phyloP scores from a whole-genome alignment of 2,329 filamentous ascomycete species.

The Eutypella sp. region DNA sequence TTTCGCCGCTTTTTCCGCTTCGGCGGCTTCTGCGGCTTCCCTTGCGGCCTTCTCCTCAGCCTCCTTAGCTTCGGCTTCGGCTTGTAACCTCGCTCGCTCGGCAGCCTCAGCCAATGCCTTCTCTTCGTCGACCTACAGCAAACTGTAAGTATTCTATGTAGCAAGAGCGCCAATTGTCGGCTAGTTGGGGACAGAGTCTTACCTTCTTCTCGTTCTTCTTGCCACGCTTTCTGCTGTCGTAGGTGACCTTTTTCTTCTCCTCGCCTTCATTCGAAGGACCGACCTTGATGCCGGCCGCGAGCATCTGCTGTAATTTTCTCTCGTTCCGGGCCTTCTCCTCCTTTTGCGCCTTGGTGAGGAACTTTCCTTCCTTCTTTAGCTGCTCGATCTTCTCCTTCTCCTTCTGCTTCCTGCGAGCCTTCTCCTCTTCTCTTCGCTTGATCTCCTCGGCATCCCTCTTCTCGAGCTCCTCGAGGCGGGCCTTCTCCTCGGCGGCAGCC shows the following conservation, averaged over 20 bases:
- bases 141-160: conserved; percentile 8
- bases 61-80: conserved; percentile 60
- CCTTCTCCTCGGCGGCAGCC: conserved; percentile 57
- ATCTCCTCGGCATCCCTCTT: conserved; percentile 60
- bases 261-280: conserved; percentile 52
- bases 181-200: conserved; percentile 4
- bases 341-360: conserved; percentile 78
- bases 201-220: conserved; percentile 53
- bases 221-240: conserved; percentile 73
- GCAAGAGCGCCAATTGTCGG: not conserved
- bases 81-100: conserved; percentile 63
- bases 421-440: conserved; percentile 67
- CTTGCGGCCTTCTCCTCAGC: conserved; percentile 55
- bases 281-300: conserved; percentile 70
- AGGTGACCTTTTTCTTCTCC: conserved; percentile 65
- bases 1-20: conserved; percentile 48
- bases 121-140: conserved; percentile 63
- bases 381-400: conserved; percentile 84
- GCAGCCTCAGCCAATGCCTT: conserved; percentile 73
- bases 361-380: conserved; percentile 83
- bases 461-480: conserved; percentile 61
- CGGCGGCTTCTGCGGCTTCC: conserved; percentile 53
- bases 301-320: conserved; percentile 78
- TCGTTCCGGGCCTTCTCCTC: conserved; percentile 77
- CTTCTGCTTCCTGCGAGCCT: conserved; percentile 74